A percentile compares a stretch with the other conserved stretches of the same genome.
Conservation (phyloP, 2,329 filamentous ascomycete species). For the Lizonia empirigonia region DNA sequence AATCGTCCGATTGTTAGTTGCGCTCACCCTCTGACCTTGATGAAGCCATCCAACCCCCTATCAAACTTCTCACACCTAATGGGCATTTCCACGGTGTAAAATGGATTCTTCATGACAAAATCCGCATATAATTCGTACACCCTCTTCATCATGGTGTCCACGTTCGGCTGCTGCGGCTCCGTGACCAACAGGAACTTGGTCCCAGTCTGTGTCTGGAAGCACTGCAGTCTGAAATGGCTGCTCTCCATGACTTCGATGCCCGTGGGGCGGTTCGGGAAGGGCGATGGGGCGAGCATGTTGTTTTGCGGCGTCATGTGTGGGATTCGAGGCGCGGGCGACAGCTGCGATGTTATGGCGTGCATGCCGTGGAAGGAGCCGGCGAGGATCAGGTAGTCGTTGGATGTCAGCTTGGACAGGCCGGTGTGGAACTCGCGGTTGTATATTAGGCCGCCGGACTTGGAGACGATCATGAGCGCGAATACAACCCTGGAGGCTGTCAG, state of each 20-base stretch:
- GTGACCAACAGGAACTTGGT: slow-evolving; percentile 97
- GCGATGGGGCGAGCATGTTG: slow-evolving; percentile 25
- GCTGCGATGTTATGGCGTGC: slow-evolving; percentile 64
- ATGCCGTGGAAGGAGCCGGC: slow-evolving; percentile 94
- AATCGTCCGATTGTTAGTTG: too few species aligned
- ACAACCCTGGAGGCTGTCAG: slow-evolving; percentile 72
- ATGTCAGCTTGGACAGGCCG: slow-evolving; percentile 83
- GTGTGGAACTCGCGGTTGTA: slow-evolving; percentile 95
- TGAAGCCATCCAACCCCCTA: slow-evolving; percentile 78
- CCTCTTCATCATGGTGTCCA: slow-evolving; percentile 79
- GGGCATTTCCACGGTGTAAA: slow-evolving; percentile 98
- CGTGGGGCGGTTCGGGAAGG: slow-evolving; percentile 57
- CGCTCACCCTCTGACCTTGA: slow-evolving; percentile 60
- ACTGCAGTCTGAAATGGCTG: slow-evolving; percentile 92
- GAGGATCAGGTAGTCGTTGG: slow-evolving; percentile 95
- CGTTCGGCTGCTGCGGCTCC: slow-evolving; percentile 83
- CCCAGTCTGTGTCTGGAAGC: slow-evolving; percentile 92
- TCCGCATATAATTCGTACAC: slow-evolving; percentile 96
- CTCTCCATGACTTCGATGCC: slow-evolving; percentile 93
- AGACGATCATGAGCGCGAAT: slow-evolving; percentile 95
- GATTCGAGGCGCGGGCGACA: slow-evolving; percentile 44
- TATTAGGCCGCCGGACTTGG: slow-evolving; percentile 95
- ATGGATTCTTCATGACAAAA: slow-evolving; percentile 99
- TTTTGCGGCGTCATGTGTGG: slow-evolving; percentile 31
- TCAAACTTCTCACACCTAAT: slow-evolving; percentile 95